phyloP scores from a whole-genome alignment of 2,329 filamentous ascomycete species.

The Polytolypa hystricis region DNA sequence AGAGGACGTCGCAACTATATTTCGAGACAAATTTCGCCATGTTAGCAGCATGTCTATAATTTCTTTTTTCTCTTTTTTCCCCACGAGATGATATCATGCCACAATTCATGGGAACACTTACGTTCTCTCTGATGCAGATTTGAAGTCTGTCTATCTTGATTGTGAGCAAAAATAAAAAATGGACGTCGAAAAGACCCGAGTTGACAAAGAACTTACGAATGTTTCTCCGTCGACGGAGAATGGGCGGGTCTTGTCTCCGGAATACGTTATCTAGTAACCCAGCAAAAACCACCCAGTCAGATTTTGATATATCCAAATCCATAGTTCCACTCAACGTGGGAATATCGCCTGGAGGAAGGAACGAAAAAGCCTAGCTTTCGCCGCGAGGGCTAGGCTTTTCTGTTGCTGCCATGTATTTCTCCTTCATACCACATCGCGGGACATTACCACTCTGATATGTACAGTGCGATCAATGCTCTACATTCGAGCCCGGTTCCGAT shows the following conservation, averaged over 20 bases:
- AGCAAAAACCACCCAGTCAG: neutral
- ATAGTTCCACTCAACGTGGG: neutral
- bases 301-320: neutral
- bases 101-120: too few relatives aligned
- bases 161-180: slow-evolving; percentile 13
- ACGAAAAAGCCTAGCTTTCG: neutral
- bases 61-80: too few relatives aligned
- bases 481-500: neutral
- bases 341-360: neutral
- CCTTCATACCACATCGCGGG: too few relatives aligned
- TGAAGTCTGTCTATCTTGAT: slow-evolving; percentile 12
- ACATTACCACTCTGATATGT: too few relatives aligned
- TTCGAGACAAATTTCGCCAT: neutral
- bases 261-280: slow-evolving; percentile 11
- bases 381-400: too few relatives aligned
- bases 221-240: slow-evolving; percentile 17
- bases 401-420: too few relatives aligned
- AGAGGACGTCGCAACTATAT: slow-evolving; percentile 15
- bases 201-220: slow-evolving; percentile 12
- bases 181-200: slow-evolving; percentile 6
- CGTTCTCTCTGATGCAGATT: neutral
- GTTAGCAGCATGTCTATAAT: too few relatives aligned
- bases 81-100: too few relatives aligned
- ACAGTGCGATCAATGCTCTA: neutral
- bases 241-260: slow-evolving; percentile 14